Evolutionary conservation across 1,139 yeast species (phyloP), one percentile per base, ranked within the genome.

Genomic region (Saccharomycopsis hybrid): DNA sequence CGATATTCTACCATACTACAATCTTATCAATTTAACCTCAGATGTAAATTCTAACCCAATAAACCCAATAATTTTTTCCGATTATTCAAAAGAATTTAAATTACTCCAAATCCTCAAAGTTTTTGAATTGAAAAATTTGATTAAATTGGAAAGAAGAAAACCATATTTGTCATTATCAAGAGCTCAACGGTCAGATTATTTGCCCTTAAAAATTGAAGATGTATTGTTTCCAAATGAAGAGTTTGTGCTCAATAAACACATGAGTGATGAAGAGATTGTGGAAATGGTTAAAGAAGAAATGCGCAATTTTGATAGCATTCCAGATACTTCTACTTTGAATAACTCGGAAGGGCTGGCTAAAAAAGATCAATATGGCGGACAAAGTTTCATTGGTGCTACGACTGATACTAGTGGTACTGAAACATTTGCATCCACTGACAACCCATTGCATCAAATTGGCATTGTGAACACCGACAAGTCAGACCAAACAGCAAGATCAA

Each of bases 141-240:
- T 54, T n/a, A 33, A n/a, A 9, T 44, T 52, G 27, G 48, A 48
- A 30, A 44, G 52, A 46, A 24, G 49, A 11, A 39, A 51, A 41
- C 46, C 50, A 45, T 44, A 37, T 28, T 36, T 51, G n/a, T 28
- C 44, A 3, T 31, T 41, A 27, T 48, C 46, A 11, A n/a, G 24
- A 13, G 35, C 28, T 7, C 27, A 28, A 4, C 45, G 44, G 2
- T 41, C 51, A 11, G 54, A 51, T 31, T 45, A 13, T 43, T 29
- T 45, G 25, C 50, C 54, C 3, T 50, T 51, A 43, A 50, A 58
- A 24, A 42, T 62, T 5, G 62, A 64, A 37, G 56, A 60, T 28
- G 48, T 64, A 28, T 39, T 67, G 31, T 66, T 66, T 50, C 70
- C 71, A 1, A 43, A 48, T 1, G 67, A 66, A 49, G 72, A 68